Conservation (phyloP, 2,329 filamentous ascomycete species). For the Talaromyces marneffei region DNA sequence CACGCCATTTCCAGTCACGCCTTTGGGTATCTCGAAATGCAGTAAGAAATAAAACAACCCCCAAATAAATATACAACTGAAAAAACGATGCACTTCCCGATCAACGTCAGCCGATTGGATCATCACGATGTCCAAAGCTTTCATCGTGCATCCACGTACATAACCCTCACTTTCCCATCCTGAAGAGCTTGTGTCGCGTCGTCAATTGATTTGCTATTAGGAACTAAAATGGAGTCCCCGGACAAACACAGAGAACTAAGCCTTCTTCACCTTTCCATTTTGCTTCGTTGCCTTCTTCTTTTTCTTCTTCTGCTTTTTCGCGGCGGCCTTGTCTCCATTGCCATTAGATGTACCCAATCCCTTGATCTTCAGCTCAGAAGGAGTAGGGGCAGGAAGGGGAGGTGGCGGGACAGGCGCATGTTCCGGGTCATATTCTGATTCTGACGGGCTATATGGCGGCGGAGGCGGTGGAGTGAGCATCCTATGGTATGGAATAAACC, state of each 20-base stretch:
- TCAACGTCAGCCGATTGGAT: neutral
- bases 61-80: neutral
- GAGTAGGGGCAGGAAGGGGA: neutral
- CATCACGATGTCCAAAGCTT: neutral
- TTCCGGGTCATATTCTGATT: constrained; percentile 18
- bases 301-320: constrained; percentile 8
- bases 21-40: constrained; percentile 7
- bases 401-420: constrained; percentile 16
- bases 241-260: neutral
- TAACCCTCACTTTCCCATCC: neutral
- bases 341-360: constrained; percentile 1
- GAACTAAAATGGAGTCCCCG: neutral
- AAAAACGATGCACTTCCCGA: neutral
- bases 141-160: neutral
- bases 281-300: neutral
- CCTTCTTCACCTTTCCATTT: neutral
- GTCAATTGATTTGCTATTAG: neutral
- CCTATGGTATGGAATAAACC: constrained; percentile 29
- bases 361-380: constrained; percentile 1
- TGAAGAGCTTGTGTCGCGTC: neutral
- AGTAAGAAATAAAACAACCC: neutral
- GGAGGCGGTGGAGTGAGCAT: constrained; percentile 20
- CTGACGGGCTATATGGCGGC: constrained; percentile 21
- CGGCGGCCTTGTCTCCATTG: neutral
- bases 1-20: constrained; percentile 4